Evolutionary conservation across 306 rosid genomes (phyloP).

Genomic region (Oxytropis ochrocephala): DNA sequence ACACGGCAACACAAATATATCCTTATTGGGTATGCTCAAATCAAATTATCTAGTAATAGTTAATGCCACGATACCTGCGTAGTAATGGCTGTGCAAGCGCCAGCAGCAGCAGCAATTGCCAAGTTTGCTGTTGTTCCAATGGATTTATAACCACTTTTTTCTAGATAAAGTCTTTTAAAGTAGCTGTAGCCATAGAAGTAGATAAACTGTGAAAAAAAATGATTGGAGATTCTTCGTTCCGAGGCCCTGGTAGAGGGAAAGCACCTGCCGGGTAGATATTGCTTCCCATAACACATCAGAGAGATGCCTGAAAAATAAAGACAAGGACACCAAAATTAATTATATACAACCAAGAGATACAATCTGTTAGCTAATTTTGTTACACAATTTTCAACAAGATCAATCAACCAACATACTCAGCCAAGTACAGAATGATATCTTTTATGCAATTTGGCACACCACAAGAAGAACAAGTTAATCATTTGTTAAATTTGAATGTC

Average conservation of each 20-base stretch:
- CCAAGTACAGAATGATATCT: neutral
- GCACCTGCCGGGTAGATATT: constrained; percentile 57
- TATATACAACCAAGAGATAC: neutral
- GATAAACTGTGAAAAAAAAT: constrained; percentile 81
- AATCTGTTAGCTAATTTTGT: neutral
- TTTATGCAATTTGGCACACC: neutral
- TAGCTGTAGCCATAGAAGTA: constrained; percentile 98
- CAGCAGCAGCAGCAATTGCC: constrained; percentile 93
- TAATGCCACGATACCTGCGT: constrained; percentile 72
- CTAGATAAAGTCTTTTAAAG: constrained; percentile 76
- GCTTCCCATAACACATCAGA: constrained; percentile 94
- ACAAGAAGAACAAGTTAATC: neutral
- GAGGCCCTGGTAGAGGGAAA: constrained; percentile 92
- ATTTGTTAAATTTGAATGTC: neutral
- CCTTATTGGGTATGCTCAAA: neutral
- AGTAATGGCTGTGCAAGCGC: constrained; percentile 84
- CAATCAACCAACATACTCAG: neutral
- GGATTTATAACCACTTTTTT: constrained; percentile 62
- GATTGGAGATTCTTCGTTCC: constrained; percentile 94
- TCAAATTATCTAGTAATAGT: neutral
- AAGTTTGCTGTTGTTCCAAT: constrained; percentile 84
- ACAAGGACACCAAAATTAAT: constrained; percentile 15
- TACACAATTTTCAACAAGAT: neutral
- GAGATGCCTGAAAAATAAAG: constrained; percentile 58
- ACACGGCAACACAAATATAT: neutral